Conservation (phyloP, 208 protist genomes). For the Trypanosoma vivax region DNA sequence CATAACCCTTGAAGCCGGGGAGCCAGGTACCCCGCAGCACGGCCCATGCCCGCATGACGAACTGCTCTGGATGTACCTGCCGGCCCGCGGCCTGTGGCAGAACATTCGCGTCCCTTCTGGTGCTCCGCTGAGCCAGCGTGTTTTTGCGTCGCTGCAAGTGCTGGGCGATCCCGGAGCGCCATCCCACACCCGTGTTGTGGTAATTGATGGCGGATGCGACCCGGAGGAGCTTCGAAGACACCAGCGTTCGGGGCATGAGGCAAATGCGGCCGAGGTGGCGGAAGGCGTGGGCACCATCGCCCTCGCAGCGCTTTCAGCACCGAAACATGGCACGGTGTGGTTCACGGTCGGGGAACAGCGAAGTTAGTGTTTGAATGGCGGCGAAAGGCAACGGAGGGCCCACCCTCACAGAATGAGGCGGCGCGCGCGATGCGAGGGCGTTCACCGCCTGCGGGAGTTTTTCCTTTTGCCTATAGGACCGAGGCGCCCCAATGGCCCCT, state of each 20-base stretch:
- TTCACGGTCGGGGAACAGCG: conserved; percentile 2
- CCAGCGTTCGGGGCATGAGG: background rate
- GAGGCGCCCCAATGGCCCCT: too few relatives aligned
- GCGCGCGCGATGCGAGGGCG: too few relatives aligned
- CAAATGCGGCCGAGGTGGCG: background rate
- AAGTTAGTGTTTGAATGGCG: background rate
- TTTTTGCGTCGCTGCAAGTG: conserved; percentile 33
- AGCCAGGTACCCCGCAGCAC: background rate
- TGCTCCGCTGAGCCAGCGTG: conserved; percentile 23
- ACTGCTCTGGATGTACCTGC: conserved; percentile 48
- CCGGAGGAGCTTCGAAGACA: background rate
- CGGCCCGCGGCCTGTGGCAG: conserved; percentile 28
- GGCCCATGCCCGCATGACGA: conserved; percentile 25
- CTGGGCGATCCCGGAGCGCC: background rate
- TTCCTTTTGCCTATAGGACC: too few relatives aligned
- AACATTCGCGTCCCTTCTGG: conserved; percentile 24
- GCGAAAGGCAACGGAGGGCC: too few relatives aligned
- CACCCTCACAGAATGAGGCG: too few relatives aligned
- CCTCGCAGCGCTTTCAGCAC: background rate
- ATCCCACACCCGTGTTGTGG: background rate
- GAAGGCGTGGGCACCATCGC: background rate
- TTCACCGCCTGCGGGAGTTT: too few relatives aligned
- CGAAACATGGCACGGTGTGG: conserved; percentile 4
- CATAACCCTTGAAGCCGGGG: conserved; percentile 2
- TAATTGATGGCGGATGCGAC: conserved; percentile 14